Evolutionary conservation across 2,329 filamentous ascomycete genomes (phyloP).

Genomic region (Cladosporium sp.): DNA sequence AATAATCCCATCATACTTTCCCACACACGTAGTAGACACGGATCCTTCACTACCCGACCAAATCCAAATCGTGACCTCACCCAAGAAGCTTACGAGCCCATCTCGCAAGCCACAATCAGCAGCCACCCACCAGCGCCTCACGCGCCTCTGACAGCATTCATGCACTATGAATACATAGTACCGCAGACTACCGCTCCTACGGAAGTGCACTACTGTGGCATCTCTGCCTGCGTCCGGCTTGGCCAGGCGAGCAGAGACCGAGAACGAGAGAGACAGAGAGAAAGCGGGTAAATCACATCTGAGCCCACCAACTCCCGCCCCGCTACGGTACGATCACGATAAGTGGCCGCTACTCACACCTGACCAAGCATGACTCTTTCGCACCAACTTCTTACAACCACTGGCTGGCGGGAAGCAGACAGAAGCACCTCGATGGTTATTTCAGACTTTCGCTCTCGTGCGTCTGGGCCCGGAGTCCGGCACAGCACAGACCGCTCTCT

Average conservation of each 20-base stretch:
- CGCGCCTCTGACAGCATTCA: conserved; percentile 6
- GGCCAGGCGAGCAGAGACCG: background rate
- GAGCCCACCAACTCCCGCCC: background rate
- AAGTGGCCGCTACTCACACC: background rate
- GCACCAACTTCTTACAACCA: background rate
- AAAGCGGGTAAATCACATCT: background rate
- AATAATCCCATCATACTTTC: background rate
- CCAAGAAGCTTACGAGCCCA: background rate
- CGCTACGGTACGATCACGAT: background rate
- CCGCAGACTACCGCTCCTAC: background rate
- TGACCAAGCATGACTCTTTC: background rate
- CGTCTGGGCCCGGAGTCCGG: conserved; percentile 5
- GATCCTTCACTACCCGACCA: conserved; percentile 6
- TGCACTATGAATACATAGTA: background rate
- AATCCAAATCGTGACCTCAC: conserved; percentile 7
- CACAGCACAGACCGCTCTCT: background rate
- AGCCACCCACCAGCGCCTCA: conserved; percentile 10
- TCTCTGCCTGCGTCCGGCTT: background rate
- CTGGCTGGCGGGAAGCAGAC: background rate
- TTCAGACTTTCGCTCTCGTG: background rate
- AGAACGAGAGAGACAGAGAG: background rate
- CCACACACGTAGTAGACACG: conserved; percentile 2
- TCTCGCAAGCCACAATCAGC: conserved; percentile 11
- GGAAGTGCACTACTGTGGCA: background rate
- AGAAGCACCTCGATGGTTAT: background rate